These are phyloP conservation scores for Zizania palustris DNA, from an alignment of 202 grass and related monocot genomes.

Conservation along the genomic window DNA sequence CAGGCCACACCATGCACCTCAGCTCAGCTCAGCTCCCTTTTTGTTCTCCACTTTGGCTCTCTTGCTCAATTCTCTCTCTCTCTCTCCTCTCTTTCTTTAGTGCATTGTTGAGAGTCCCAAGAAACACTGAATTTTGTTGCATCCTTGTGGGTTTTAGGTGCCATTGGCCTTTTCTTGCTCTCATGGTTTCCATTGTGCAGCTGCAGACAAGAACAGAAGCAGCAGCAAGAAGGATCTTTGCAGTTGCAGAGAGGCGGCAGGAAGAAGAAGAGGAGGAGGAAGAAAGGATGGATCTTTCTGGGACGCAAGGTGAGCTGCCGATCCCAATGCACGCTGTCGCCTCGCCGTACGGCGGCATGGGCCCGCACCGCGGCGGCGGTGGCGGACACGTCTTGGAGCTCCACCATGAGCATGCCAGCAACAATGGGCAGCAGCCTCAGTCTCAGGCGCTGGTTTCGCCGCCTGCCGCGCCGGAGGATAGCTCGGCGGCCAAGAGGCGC, in stretches of 20 bases:
- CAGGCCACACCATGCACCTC: constrained; percentile 42
- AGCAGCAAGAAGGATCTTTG: constrained; percentile 44
- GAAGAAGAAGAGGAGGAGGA: constrained; percentile 8
- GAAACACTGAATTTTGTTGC: constrained; percentile 60
- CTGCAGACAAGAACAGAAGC: constrained; percentile 54
- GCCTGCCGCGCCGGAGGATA: neutral
- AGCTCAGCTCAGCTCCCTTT: constrained; percentile 33
- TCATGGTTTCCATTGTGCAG: constrained; percentile 62
- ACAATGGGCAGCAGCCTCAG: constrained; percentile 36
- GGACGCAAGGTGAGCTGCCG: constrained; percentile 73
- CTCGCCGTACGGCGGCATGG: constrained; percentile 43
- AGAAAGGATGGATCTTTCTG: constrained; percentile 81
- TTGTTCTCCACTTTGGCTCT: constrained; percentile 25
- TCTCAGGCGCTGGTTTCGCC: neutral
- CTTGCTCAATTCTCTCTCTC: neutral
- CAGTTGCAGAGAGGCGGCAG: constrained; percentile 6
- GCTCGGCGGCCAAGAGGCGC: constrained; percentile 34
- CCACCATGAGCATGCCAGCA: constrained; percentile 36
- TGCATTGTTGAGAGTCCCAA: constrained; percentile 55
- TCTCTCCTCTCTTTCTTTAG: constrained; percentile 21
- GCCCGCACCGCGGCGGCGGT: constrained; percentile 27
- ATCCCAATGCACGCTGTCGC: constrained; percentile 74
- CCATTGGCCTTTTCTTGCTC: constrained; percentile 53
- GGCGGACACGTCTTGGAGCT: constrained; percentile 43
- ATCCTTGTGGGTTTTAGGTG: constrained; percentile 39